phyloP scores from a whole-genome alignment of 352 stramenopile genomes.

The Phytophthora hibernalis region DNA sequence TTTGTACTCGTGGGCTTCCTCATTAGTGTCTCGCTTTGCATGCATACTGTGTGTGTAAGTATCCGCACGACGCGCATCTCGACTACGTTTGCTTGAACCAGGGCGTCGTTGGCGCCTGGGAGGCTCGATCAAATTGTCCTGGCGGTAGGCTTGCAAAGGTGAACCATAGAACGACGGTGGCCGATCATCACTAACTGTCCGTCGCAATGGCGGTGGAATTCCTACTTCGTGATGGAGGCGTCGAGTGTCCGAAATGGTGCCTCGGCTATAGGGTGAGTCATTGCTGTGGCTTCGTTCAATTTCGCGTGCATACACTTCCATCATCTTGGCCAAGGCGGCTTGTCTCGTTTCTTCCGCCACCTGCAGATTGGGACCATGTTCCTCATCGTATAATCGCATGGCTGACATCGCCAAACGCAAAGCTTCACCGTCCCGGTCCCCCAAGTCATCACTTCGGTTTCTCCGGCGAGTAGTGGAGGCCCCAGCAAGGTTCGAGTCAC shows the following conservation, averaged over 20 bases:
- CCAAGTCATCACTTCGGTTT: slow-evolving; percentile 35
- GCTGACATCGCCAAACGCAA: slow-evolving; percentile 75
- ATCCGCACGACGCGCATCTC: slow-evolving; percentile 2
- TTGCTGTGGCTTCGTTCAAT: slow-evolving; percentile 53
- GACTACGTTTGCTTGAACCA: slow-evolving; percentile 5
- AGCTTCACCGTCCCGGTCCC: slow-evolving; percentile 47
- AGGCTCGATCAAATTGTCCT: slow-evolving; percentile 7
- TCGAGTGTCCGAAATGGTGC: slow-evolving; percentile 29
- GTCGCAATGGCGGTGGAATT: slow-evolving; percentile 23
- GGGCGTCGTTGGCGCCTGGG: slow-evolving; percentile 14
- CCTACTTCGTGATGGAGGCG: slow-evolving; percentile 23
- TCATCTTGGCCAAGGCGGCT: slow-evolving; percentile 74
- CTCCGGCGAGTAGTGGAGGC: slow-evolving; percentile 22
- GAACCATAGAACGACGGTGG: slow-evolving; percentile 26
- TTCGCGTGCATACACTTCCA: slow-evolving; percentile 78
- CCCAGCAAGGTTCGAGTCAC: slow-evolving; percentile 27
- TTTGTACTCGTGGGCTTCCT: slow-evolving; percentile 47
- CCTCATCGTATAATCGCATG: slow-evolving; percentile 82
- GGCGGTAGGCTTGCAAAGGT: slow-evolving; percentile 19
- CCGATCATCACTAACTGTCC: slow-evolving; percentile 37
- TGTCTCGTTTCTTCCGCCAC: slow-evolving; percentile 68
- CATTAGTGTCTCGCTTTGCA: slow-evolving; percentile 17
- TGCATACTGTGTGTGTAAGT: not conserved
- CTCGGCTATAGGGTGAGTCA: slow-evolving; percentile 18
- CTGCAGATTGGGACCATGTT: slow-evolving; percentile 50